Evolutionary conservation across 345 rosid species (phyloP), one percentile per base, ranked within the genome.

Genomic region (Lagerstroemia speciosa): DNA sequence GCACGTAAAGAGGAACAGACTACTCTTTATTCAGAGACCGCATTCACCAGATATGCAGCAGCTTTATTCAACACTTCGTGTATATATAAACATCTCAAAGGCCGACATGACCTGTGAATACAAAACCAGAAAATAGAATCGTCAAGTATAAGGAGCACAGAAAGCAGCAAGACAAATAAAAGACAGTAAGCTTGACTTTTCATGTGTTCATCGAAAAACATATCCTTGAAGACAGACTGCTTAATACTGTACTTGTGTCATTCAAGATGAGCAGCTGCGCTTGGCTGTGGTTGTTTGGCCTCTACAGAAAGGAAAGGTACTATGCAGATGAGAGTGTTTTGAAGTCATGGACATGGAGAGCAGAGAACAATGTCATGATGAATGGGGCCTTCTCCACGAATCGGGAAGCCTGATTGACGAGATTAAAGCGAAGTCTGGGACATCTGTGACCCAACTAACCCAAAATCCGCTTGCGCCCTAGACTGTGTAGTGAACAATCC

Each of bases 311-410:
- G n/a, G n/a, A 88, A 76, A 83, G 94, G 70, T 80, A 83, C 29
- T 78, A 68, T 69, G 69, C 87, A 3, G 69, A 78, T 0, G 69
- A 63, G 20, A 8, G 50, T 17, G 77, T 32, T 36, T 87, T 96
- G 96, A 82, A 75, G 73, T 9, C 37, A 0, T 85, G 96, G 93
- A 66, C 60, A 2, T 89, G 95, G 95, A 80, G 74, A 78, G 87
- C 97, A 33, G 83, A 76, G 73, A 78, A 77, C 24, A 95, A 87
- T 74, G 36, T 83, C 64, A 64, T 85, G 69, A 6, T 82, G 69
- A 84, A 89, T 20, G 97, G 91, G 6, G 88, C 91, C 38, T 83
- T 75, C 73, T 87, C 87, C 63, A 76, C 79, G 46, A 82, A 75
- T 85, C 96, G 0, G 92, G 87, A 7, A 75, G 34, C 22, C 69